Conservation (phyloP, 768 basidiomycete genomes). For the Multifurca ochricompacta region DNA sequence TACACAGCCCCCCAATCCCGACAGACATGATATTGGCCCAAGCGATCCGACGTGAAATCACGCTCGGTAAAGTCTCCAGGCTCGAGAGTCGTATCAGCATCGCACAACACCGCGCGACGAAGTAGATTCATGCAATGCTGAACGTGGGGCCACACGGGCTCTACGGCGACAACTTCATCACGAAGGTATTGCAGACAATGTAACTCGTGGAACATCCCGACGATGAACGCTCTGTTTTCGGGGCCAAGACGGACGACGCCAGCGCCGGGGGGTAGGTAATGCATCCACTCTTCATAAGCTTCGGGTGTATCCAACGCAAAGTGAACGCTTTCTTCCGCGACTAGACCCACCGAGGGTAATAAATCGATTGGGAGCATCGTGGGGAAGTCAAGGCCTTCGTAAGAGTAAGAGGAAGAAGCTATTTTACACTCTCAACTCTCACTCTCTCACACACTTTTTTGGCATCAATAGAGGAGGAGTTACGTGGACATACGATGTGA, state of each 20-base stretch:
- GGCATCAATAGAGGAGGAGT: too few relatives aligned
- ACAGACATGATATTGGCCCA: slow-evolving; percentile 29
- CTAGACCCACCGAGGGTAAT: not conserved
- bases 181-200: slow-evolving; percentile 37
- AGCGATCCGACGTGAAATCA: slow-evolving; percentile 26
- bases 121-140: slow-evolving; percentile 35
- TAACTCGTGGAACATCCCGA: slow-evolving; percentile 41
- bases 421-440: too few relatives aligned
- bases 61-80: slow-evolving; percentile 21
- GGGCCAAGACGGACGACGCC: slow-evolving; percentile 21
- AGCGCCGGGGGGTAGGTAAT: slow-evolving; percentile 24
- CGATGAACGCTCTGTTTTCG: slow-evolving; percentile 27
- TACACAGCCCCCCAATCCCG: slow-evolving; percentile 30
- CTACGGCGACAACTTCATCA: slow-evolving; percentile 24
- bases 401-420: too few relatives aligned
- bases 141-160: slow-evolving; percentile 25
- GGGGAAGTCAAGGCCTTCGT: slow-evolving; percentile 28
- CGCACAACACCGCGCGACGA: slow-evolving; percentile 32
- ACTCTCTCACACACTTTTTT: too few relatives aligned
- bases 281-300: slow-evolving; percentile 26
- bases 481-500: slow-evolving; percentile 28
- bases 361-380: slow-evolving; percentile 20
- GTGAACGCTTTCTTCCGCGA: not conserved
- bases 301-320: slow-evolving; percentile 26
- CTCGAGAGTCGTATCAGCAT: slow-evolving; percentile 33